Evolutionary conservation across 2,329 filamentous ascomycete genomes (phyloP).

Genomic region (Pochonia chlamydosporia): DNA sequence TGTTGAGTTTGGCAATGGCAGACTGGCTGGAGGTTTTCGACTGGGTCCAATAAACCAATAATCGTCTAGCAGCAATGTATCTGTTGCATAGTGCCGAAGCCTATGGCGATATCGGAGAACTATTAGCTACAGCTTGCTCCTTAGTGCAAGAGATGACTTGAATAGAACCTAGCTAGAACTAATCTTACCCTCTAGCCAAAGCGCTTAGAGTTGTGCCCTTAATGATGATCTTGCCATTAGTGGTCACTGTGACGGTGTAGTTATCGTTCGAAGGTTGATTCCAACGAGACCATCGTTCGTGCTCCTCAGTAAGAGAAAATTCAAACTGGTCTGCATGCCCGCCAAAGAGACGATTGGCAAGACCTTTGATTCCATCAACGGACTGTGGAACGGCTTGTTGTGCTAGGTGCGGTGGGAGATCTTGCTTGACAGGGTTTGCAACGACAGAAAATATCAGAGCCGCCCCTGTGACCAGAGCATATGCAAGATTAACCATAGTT

Average conservation of each 20-base stretch:
- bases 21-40: not conserved
- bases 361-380: no score
- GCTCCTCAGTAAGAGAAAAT: constrained; percentile 9
- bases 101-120: no score
- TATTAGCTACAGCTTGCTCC: no score
- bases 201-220: constrained; percentile 15
- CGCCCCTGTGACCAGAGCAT: no score
- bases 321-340: constrained; percentile 10
- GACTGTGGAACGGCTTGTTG: no score
- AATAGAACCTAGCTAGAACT: no score
- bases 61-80: constrained; percentile 12
- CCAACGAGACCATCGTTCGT: constrained; percentile 15
- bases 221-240: constrained; percentile 11
- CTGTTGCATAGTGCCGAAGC: constrained; percentile 15
- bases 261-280: constrained; percentile 15
- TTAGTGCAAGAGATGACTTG: no score
- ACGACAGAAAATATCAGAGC: no score
- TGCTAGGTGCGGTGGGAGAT: no score
- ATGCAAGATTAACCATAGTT: no score
- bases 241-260: constrained; percentile 12
- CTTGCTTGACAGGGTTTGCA: no score
- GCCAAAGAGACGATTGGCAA: constrained; percentile 13
- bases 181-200: constrained; percentile 14
- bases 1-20: constrained; percentile 6
- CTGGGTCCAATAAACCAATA: constrained; percentile 12